Percentiles rank a stretch among this genome's conserved stretches.
phyloP scores from a whole-genome alignment of 306 rosid species.

The Malus sylvestris region DNA sequence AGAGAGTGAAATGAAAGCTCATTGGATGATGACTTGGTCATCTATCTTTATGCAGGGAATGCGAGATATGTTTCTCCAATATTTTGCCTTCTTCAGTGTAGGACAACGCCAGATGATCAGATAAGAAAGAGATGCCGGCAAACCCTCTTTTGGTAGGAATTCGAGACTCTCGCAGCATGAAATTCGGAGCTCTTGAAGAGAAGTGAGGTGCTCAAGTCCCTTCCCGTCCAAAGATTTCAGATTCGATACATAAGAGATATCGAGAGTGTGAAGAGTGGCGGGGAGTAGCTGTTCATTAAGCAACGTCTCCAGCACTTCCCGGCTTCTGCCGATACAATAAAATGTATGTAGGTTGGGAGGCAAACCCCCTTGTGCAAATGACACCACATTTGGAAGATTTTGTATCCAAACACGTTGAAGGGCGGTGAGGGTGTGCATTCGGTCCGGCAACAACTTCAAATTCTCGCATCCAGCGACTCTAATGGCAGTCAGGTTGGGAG shows the following conservation, averaged over 20 bases:
- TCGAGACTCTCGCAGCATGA: neutral
- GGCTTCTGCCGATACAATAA: neutral
- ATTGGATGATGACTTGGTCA: neutral
- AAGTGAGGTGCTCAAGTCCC: neutral
- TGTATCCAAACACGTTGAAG: neutral
- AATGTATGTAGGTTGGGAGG: neutral
- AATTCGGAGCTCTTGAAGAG: neutral
- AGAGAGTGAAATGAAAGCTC: no score
- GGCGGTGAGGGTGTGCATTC: neutral
- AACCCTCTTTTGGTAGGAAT: neutral
- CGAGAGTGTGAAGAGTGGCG: neutral
- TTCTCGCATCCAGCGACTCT: neutral
- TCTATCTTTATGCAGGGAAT: neutral
- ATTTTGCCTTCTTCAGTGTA: neutral
- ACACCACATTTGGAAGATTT: neutral
- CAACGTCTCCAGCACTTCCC: neutral
- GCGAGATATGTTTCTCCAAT: neutral
- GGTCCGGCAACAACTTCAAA: neutral
- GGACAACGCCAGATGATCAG: neutral
- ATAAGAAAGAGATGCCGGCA: neutral
- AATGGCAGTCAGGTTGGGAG: neutral
- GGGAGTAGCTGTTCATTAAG: neutral
- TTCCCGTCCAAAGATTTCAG: neutral
- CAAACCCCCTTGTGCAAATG: neutral
- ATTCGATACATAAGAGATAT: neutral